A percentile compares a stretch with the other conserved stretches of the same genome.
phyloP scores from a whole-genome alignment of 495 filamentous ascomycete genomes.

The Penicillium goetzii region DNA sequence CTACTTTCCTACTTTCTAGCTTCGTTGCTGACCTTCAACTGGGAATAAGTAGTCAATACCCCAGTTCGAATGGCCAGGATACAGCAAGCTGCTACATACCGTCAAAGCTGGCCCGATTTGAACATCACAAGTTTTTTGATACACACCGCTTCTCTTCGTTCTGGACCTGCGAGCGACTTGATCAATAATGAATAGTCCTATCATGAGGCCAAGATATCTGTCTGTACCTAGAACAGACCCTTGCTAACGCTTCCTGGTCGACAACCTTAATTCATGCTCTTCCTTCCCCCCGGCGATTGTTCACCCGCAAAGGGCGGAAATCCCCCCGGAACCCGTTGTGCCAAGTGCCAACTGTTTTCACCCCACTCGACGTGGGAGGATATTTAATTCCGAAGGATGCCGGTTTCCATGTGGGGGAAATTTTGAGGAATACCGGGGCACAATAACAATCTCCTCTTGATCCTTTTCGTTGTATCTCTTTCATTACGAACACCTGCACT shows the following conservation, averaged over 20 bases:
- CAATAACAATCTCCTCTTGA: neutral
- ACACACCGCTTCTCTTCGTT: neutral
- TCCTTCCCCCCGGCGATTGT: neutral
- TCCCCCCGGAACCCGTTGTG: neutral
- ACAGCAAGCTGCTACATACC: neutral
- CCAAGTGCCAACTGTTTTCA: neutral
- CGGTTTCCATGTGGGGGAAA: neutral
- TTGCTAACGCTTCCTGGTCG: neutral
- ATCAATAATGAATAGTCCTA: neutral
- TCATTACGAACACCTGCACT: neutral
- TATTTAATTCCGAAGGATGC: neutral
- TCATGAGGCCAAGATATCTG: neutral
- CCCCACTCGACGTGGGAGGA: neutral
- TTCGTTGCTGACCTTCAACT: too few relatives aligned
- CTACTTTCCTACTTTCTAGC: neutral
- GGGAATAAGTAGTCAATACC: too few relatives aligned
- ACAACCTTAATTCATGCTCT: neutral
- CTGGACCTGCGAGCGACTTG: too few relatives aligned
- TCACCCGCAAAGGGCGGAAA: conserved; percentile 1
- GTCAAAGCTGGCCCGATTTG: neutral
- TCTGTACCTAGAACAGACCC: neutral
- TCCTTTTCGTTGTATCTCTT: neutral
- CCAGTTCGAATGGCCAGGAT: too few relatives aligned
- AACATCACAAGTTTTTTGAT: too few relatives aligned
- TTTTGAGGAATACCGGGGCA: neutral